Percentiles rank a stretch among this genome's conserved stretches.
Evolutionary conservation across 2,329 filamentous ascomycete genomes (phyloP).

Genomic region (Aspergillus sojae): DNA sequence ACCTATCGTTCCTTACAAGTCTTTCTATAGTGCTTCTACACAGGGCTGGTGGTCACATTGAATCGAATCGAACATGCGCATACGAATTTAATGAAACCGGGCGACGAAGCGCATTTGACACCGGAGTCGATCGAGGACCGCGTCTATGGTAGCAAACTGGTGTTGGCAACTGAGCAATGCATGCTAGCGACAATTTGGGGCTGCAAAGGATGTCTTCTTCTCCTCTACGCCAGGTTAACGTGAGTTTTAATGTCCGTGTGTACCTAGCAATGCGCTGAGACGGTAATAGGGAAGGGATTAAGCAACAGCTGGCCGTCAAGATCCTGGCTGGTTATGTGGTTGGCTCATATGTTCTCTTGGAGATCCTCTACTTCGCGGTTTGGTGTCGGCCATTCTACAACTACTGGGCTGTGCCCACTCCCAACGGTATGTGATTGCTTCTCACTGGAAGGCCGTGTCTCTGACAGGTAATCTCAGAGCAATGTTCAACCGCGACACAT

Average conservation of each 20-base stretch:
- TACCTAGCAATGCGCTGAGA: not conserved
- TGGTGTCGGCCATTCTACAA: not conserved
- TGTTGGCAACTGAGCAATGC: not conserved
- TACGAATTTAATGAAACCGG: not conserved
- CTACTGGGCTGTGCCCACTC: constrained; percentile 1
- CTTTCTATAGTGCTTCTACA: not conserved
- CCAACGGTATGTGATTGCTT: not conserved
- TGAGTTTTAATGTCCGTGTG: not conserved
- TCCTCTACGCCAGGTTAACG: constrained; percentile 3
- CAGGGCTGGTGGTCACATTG: not conserved
- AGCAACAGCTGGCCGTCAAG: constrained; percentile 3
- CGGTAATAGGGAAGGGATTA: not conserved
- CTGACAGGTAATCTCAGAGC: not conserved
- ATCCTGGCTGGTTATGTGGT: not conserved
- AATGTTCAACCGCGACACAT: constrained; percentile 1
- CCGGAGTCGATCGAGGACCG: not conserved
- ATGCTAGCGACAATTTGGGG: constrained; percentile 2
- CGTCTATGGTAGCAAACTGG: not conserved
- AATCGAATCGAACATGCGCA: constrained; percentile 3
- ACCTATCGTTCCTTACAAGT: not conserved
- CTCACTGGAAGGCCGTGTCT: not conserved
- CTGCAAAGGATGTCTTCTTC: not conserved
- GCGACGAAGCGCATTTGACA: not conserved
- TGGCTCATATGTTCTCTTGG: not conserved
- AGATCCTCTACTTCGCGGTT: not conserved